A percentile compares a stretch with the other conserved stretches of the same genome.
phyloP scores from a whole-genome alignment of 2,329 filamentous ascomycete species.

The Sporothrix dimorphospora region DNA sequence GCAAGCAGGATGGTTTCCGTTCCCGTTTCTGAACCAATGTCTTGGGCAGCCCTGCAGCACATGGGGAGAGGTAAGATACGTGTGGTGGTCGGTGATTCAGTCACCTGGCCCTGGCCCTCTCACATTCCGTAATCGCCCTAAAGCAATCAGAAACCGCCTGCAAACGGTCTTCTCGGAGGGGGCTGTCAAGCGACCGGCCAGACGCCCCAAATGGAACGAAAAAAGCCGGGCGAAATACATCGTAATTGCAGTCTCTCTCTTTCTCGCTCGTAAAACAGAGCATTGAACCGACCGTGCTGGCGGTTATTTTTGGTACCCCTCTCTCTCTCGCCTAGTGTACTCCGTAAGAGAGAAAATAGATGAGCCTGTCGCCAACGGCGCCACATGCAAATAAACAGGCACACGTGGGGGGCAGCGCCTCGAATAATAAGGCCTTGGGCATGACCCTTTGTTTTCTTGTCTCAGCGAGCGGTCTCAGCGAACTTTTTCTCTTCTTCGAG shows the following conservation, averaged over 20 bases:
- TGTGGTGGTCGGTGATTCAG: not conserved
- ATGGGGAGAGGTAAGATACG: not conserved
- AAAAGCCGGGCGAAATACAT: not conserved
- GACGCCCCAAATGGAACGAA: not conserved
- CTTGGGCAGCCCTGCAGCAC: slow-evolving; percentile 14
- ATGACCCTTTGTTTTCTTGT: not conserved
- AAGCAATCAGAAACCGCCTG: not conserved
- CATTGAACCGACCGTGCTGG: not conserved
- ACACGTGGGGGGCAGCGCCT: slow-evolving; percentile 21
- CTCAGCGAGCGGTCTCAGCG: not conserved
- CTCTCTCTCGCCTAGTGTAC: not conserved
- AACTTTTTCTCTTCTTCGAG: not conserved
- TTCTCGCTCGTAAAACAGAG: not conserved
- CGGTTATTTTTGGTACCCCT: slow-evolving; percentile 6
- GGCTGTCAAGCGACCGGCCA: not conserved
- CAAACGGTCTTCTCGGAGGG: not conserved
- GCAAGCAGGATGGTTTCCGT: not conserved
- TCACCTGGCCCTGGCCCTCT: slow-evolving; percentile 1
- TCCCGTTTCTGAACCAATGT: slow-evolving; percentile 11
- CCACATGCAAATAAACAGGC: slow-evolving; percentile 22
- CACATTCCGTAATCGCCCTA: slow-evolving; percentile 14
- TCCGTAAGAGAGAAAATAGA: not conserved
- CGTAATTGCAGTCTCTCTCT: too few species aligned
- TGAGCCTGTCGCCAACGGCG: slow-evolving; percentile 18
- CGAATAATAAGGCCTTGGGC: not conserved